A percentile compares a stretch with the other conserved stretches of the same genome.
These are phyloP conservation scores for Trametes versicolor DNA, from an alignment of 1,284 basidiomycete genomes.

Conservation along the genomic window DNA sequence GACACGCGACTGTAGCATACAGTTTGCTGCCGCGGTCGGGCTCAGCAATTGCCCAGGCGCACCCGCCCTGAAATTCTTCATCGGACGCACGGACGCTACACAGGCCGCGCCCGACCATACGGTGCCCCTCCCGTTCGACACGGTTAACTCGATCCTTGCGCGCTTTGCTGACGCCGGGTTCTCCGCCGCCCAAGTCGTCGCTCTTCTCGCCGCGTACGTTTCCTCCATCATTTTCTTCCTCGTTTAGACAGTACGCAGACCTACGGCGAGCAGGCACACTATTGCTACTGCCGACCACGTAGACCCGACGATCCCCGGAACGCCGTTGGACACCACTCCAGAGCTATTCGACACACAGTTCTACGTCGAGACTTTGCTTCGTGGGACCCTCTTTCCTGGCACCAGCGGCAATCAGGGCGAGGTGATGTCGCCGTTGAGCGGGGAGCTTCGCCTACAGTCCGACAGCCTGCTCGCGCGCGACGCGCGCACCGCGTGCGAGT, in stretches of 20 bases:
- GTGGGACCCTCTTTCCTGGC: slow-evolving; percentile 38
- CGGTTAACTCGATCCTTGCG: slow-evolving; percentile 17
- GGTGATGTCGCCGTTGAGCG: slow-evolving; percentile 19
- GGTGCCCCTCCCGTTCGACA: slow-evolving; percentile 38
- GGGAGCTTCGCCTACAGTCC: slow-evolving; percentile 26
- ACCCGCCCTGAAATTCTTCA: slow-evolving; percentile 30
- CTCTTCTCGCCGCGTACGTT: slow-evolving; percentile 27
- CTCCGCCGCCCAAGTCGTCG: slow-evolving; percentile 29
- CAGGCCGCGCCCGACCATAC: slow-evolving; percentile 37
- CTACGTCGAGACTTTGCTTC: slow-evolving; percentile 34
- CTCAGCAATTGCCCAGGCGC: slow-evolving; percentile 43
- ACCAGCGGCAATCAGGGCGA: slow-evolving; percentile 22
- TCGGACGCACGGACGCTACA: slow-evolving; percentile 32
- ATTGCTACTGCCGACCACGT: slow-evolving; percentile 32
- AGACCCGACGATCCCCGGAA: slow-evolving; percentile 30
- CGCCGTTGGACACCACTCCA: slow-evolving; percentile 33
- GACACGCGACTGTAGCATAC: slow-evolving; percentile 25
- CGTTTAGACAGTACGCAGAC: not conserved
- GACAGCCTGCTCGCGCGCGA: slow-evolving; percentile 39
- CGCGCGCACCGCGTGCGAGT: slow-evolving; percentile 35
- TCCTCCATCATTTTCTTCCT: too few relatives aligned
- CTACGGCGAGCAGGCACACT: slow-evolving; percentile 11
- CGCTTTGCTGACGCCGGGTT: slow-evolving; percentile 29
- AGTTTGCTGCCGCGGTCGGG: slow-evolving; percentile 38
- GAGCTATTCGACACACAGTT: slow-evolving; percentile 31